Evolutionary conservation across 768 basidiomycete genomes (phyloP), one percentile per base, ranked within the genome.

Genomic region (Dacryopinax primogenitus): DNA sequence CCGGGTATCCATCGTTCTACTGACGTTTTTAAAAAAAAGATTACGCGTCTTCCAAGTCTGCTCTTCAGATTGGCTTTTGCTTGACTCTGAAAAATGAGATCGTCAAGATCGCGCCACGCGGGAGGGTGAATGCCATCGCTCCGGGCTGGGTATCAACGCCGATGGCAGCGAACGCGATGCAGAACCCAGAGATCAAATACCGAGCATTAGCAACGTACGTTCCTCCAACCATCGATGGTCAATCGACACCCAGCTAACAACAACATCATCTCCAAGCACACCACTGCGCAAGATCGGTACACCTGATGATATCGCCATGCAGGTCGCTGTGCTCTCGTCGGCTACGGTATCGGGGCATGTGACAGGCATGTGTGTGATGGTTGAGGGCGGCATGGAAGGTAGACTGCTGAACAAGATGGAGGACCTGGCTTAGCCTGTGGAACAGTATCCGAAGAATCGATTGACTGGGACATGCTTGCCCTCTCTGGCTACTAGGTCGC

Each of bases 331-430:
- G 1, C 71, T 89, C 1, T 80, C 87, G 0, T 88, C 86, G 0
- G 74, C 80, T 9, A 74, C 74, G 11, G 70, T 88, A 0, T 88
- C 86, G 0, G 86, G 87, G 0, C 87, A 89, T 70, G 79, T 89
- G 18, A 81, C 84, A 1, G 87, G 87, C 0, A 82, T 87, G 69
- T 81, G 85, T 4, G 70, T 87, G 32, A 86, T 87, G 83, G 78
- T 88, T 4, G 81, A 82, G 51, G 88, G 87, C 1, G 88, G 88
- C 1, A 88, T 88, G 87, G 88, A 90, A 79, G 88, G 88, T n/a
- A 74, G 78, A 11, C 63, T 83, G 34, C 70, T 82, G 66, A 82
- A 82, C 68, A 72, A 67, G 33, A 74, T 72, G 15, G 75, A 78
- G 30, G 79, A 80, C 33, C 62, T 69, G 12, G 67, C 62, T 66